These are phyloP conservation scores for Kluyveromyces sp. DNA, from an alignment of 1,139 yeast species.

Conservation along the genomic window DNA sequence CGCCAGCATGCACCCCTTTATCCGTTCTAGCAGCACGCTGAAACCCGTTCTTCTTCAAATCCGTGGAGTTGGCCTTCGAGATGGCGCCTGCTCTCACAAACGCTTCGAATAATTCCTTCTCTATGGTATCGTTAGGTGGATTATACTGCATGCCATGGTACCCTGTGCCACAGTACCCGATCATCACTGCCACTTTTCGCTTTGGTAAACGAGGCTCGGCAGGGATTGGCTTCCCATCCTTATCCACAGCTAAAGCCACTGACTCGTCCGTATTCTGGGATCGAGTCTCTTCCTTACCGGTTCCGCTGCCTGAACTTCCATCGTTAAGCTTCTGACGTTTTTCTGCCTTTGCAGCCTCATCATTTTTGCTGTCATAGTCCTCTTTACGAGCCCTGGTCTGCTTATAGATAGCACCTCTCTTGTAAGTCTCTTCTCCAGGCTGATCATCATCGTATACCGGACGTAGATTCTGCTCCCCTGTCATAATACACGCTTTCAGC, in stretches of 20 bases:
- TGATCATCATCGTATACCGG: conserved; percentile 25
- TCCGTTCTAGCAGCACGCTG: conserved; percentile 98
- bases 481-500: neutral
- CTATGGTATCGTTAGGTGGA: conserved; percentile 87
- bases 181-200: conserved; percentile 77
- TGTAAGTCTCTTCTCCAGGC: conserved; percentile 34
- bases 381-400: conserved; percentile 43
- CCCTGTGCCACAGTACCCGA: conserved; percentile 97
- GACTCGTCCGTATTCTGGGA: conserved; percentile 6
- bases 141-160: conserved; percentile 97
- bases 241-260: conserved; percentile 39
- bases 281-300: conserved; percentile 20
- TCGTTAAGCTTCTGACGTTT: conserved; percentile 24
- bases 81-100: conserved; percentile 86
- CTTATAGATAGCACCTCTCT: conserved; percentile 41
- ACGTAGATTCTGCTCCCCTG: conserved; percentile 3
- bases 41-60: conserved; percentile 82
- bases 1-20: conserved; percentile 99
- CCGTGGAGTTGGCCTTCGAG: conserved; percentile 81
- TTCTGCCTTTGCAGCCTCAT: conserved; percentile 26
- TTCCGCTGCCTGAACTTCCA: conserved; percentile 6
- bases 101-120: conserved; percentile 81
- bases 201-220: conserved; percentile 36
- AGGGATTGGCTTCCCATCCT: conserved; percentile 52
- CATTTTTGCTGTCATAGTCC: conserved; percentile 33